These are phyloP conservation scores for Sporisorium exsertum DNA, from an alignment of 1,284 basidiomycete genomes.

Conservation along the genomic window DNA sequence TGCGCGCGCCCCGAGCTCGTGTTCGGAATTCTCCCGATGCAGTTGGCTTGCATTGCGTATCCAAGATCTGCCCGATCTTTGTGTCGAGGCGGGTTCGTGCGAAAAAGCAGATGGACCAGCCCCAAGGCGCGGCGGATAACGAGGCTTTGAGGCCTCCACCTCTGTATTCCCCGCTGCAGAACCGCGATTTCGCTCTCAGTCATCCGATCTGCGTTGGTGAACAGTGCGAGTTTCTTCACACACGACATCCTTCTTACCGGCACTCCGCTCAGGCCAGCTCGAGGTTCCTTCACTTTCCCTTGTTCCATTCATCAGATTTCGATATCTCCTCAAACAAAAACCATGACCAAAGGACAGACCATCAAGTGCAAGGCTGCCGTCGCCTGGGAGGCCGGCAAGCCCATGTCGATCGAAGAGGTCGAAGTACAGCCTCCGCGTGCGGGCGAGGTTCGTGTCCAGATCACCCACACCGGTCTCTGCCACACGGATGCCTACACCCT, in stretches of 20 bases:
- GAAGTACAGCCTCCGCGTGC: constrained; percentile 90
- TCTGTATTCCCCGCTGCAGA: background rate
- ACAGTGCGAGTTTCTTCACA: background rate
- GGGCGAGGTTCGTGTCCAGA: constrained; percentile 91
- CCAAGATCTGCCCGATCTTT: background rate
- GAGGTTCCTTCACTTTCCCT: background rate
- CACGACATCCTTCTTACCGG: constrained; percentile 27
- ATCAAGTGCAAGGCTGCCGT: constrained; percentile 78
- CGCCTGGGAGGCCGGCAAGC: constrained; percentile 93
- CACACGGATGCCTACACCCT: constrained; percentile 98
- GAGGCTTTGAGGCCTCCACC: background rate
- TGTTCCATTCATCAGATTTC: background rate
- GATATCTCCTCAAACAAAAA: background rate
- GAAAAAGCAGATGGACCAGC: background rate
- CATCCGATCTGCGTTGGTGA: background rate
- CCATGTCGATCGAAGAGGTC: constrained; percentile 88
- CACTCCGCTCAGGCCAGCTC: constrained; percentile 10
- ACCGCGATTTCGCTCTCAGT: constrained; percentile 2
- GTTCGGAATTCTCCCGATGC: background rate
- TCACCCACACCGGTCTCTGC: constrained; percentile 94
- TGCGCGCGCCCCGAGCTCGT: background rate
- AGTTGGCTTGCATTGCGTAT: background rate
- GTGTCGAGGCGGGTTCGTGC: background rate
- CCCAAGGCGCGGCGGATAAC: background rate
- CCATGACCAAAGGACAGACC: constrained; percentile 54